phyloP scores from a whole-genome alignment of 257 asterid genomes.

The Nicotiana attenuata region DNA sequence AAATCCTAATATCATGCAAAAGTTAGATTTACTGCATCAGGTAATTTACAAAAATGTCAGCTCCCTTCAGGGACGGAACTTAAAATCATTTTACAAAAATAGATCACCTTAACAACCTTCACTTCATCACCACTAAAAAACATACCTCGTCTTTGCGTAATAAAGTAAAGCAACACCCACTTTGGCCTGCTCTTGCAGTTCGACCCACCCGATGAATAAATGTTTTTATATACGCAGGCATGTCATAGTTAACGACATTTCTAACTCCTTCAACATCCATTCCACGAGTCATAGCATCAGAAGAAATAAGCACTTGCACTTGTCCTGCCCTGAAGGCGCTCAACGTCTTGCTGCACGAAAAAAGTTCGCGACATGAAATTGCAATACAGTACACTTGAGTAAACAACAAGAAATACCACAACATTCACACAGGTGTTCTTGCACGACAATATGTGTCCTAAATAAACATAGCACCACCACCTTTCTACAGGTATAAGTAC shows the following conservation, averaged over 20 bases:
- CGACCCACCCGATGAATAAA: conserved; percentile 91
- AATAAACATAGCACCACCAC: background rate
- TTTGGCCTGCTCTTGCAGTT: conserved; percentile 85
- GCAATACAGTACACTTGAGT: background rate
- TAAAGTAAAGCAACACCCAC: conserved; percentile 75
- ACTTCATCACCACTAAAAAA: background rate
- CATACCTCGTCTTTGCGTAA: conserved; percentile 69
- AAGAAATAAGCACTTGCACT: conserved; percentile 69
- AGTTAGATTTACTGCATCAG: background rate
- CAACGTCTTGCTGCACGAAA: conserved; percentile 59
- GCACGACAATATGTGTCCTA: background rate
- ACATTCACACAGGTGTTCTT: background rate
- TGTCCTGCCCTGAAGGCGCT: conserved; percentile 73
- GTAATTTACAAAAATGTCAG: background rate
- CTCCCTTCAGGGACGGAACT: background rate
- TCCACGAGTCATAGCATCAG: conserved; percentile 93
- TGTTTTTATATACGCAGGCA: conserved; percentile 72
- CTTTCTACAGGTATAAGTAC: background rate
- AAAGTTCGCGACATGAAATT: background rate
- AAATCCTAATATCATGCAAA: background rate
- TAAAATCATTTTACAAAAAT: background rate
- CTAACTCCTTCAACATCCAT: conserved; percentile 91
- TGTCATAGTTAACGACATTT: conserved; percentile 79
- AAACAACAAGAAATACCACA: background rate
- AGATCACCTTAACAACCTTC: background rate